Conservation (phyloP, 768 basidiomycete species). For the Rhizopogon sp. region DNA sequence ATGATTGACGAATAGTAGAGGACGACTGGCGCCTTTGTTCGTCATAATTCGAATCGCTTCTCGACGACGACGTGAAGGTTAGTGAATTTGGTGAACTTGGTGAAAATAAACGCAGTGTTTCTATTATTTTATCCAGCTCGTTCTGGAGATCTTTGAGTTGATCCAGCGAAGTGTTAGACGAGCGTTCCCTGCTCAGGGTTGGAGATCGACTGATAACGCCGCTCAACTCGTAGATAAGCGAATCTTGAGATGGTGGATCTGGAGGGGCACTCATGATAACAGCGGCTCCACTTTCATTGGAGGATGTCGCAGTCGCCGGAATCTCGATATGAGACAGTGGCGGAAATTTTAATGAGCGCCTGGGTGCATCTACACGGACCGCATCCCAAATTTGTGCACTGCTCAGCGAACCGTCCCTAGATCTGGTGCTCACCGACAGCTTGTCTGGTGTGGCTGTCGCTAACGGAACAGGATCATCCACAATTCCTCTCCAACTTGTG, state of each 20-base stretch:
- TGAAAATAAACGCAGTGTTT: slow-evolving; percentile 46
- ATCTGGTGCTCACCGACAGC: slow-evolving; percentile 3
- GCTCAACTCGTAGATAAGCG: slow-evolving; percentile 43
- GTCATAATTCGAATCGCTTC: slow-evolving; percentile 8
- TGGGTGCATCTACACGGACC: slow-evolving; percentile 1
- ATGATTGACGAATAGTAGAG: slow-evolving; percentile 19
- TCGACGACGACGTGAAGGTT: slow-evolving; percentile 23
- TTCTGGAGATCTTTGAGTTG: slow-evolving; percentile 55
- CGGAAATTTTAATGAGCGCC: background rate
- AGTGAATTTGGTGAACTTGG: slow-evolving; percentile 7
- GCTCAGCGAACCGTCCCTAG: slow-evolving; percentile 6
- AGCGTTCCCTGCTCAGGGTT: slow-evolving; percentile 2
- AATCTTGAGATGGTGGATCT: slow-evolving; percentile 20
- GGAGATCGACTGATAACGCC: slow-evolving; percentile 24
- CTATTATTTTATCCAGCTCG: slow-evolving; percentile 63
- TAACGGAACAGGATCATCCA: slow-evolving; percentile 4
- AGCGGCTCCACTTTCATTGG: background rate
- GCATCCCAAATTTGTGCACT: slow-evolving; percentile 1
- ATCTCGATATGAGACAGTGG: background rate
- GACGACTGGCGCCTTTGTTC: slow-evolving; percentile 11
- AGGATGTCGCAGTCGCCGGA: background rate
- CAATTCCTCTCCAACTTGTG: slow-evolving; percentile 5
- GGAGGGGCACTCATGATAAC: background rate
- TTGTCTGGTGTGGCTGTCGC: slow-evolving; percentile 6
- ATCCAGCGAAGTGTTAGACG: slow-evolving; percentile 36